phyloP scores from a whole-genome alignment of 202 grass and related monocot genomes.

The Elaeis oleifera region DNA sequence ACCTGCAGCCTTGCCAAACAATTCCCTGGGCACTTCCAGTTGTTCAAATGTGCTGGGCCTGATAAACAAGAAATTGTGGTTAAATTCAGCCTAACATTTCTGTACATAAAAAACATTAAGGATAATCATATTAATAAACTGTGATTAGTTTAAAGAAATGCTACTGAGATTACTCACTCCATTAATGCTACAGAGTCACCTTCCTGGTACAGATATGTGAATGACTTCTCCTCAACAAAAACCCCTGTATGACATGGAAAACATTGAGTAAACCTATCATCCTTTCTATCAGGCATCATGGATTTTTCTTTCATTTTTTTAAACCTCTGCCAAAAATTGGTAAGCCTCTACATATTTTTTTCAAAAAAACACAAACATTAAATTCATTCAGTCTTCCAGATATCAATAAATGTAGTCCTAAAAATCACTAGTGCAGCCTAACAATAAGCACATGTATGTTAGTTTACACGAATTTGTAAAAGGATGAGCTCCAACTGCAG shows the following conservation, averaged over 20 bases:
- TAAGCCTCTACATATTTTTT: too few species aligned
- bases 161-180: constrained; percentile 63
- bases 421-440: too few species aligned
- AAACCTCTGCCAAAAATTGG: too few species aligned
- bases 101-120: constrained; percentile 10
- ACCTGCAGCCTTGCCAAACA: constrained; percentile 78
- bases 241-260: constrained; percentile 41
- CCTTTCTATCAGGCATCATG: neutral
- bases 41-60: constrained; percentile 94
- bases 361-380: too few species aligned
- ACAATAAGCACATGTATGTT: too few species aligned
- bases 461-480: too few species aligned
- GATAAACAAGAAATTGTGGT: constrained; percentile 12
- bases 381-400: too few species aligned
- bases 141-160: too few species aligned
- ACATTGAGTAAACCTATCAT: constrained; percentile 2
- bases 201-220: constrained; percentile 93
- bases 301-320: too few species aligned
- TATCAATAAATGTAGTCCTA: too few species aligned
- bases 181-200: constrained; percentile 64
- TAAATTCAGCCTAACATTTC: constrained; percentile 7
- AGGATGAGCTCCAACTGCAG: too few species aligned
- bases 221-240: constrained; percentile 89
- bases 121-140: neutral
- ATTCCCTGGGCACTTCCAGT: constrained; percentile 81